These are phyloP conservation scores for Aspergillus sclerotiicarbonarius DNA, from an alignment of 495 filamentous ascomycete species.

Conservation along the genomic window DNA sequence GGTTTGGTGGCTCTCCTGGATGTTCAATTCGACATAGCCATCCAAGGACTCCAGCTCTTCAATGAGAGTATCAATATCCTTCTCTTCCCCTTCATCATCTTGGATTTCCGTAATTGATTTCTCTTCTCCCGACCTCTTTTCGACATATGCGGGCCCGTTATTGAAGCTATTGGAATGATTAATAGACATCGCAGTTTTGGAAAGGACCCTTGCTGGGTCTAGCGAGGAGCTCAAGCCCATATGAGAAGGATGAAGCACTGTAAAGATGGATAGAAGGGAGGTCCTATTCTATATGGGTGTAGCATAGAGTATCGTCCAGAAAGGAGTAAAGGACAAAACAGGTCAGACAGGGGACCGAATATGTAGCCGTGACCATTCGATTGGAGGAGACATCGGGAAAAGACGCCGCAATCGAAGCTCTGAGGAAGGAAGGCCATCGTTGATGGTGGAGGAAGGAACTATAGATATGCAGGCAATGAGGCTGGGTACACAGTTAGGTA, in stretches of 20 bases:
- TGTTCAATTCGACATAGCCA: conserved; percentile 58
- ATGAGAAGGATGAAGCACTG: background rate
- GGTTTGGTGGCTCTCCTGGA: conserved; percentile 37
- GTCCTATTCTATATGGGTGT: background rate
- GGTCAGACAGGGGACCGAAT: background rate
- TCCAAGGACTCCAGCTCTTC: conserved; percentile 79
- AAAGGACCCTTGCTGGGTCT: background rate
- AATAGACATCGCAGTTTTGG: no score
- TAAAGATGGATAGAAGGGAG: background rate
- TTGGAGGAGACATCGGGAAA: no score
- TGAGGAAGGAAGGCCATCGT: no score
- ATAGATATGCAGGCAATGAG: no score
- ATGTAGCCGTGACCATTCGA: background rate
- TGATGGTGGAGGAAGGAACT: no score
- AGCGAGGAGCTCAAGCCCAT: background rate
- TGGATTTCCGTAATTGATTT: conserved; percentile 11
- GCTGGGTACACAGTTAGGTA: no score
- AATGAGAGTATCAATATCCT: conserved; percentile 79
- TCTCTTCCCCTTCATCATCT: conserved; percentile 59
- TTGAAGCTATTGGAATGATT: background rate
- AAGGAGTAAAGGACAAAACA: background rate
- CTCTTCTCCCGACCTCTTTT: conserved; percentile 16
- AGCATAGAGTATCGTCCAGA: background rate
- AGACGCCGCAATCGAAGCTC: no score
- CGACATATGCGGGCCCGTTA: conserved; percentile 3